phyloP scores from a whole-genome alignment of 805 yeast genomes.

The Myxozyma udenii region DNA sequence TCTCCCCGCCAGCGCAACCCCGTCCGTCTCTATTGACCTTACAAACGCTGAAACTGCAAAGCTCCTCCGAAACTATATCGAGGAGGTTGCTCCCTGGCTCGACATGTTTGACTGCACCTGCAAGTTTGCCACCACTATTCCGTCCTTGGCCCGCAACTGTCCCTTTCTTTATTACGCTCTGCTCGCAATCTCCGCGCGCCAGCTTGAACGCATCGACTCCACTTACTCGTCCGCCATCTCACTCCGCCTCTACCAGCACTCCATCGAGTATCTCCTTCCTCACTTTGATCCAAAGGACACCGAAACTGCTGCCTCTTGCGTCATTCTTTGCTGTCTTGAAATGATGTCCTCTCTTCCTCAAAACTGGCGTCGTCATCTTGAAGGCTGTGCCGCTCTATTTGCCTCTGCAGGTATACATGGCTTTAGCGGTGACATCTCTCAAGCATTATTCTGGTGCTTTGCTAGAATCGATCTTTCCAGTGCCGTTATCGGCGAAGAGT shows the following conservation, averaged over 20 bases:
- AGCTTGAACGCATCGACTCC: conserved; percentile 36
- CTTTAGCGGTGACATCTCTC: conserved; percentile 38
- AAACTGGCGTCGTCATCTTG: conserved; percentile 43
- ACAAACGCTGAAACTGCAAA: conserved; percentile 1
- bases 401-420: conserved; percentile 43
- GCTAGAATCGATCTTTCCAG: conserved; percentile 45
- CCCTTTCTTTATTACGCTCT: conserved; percentile 36
- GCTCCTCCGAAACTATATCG: conserved; percentile 36
- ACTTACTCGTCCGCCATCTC: conserved; percentile 36
- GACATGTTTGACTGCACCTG: conserved; percentile 39
- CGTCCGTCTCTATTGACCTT: conserved; percentile 1
- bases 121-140: conserved; percentile 40
- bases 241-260: conserved; percentile 30
- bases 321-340: conserved; percentile 45
- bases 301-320: conserved; percentile 41
- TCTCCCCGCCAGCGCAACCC: background rate
- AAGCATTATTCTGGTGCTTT: conserved; percentile 47
- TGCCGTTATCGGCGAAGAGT: conserved; percentile 41
- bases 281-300: conserved; percentile 25
- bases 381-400: conserved; percentile 43
- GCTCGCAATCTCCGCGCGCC: conserved; percentile 40
- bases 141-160: conserved; percentile 38
- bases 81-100: conserved; percentile 43
- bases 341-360: conserved; percentile 43
- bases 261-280: conserved; percentile 11